phyloP scores from a whole-genome alignment of 2,329 filamentous ascomycete genomes.

The Stemphylium vesicarium region DNA sequence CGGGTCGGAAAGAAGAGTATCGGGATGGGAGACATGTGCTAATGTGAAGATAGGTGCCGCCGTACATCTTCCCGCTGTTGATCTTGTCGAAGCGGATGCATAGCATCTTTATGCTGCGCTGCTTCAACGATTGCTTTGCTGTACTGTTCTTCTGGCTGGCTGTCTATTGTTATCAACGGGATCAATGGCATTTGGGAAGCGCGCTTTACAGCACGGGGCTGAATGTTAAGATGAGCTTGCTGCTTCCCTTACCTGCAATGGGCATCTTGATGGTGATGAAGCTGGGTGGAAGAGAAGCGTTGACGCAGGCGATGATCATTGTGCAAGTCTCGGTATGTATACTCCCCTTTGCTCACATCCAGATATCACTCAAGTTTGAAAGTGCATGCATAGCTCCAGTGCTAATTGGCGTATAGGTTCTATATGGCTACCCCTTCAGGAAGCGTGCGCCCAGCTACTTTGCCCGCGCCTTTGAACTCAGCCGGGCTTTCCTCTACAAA shows the following conservation, averaged over 20 bases:
- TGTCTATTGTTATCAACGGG: conserved; percentile 78
- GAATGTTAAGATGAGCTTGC: conserved; percentile 92
- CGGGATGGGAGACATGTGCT: not conserved
- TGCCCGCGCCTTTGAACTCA: conserved; percentile 85
- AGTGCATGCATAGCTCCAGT: not conserved
- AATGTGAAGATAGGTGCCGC: conserved; percentile 67
- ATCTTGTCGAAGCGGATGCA: conserved; percentile 91
- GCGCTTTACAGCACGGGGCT: conserved; percentile 78
- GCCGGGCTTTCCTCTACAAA: conserved; percentile 89
- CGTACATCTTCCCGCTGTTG: conserved; percentile 85
- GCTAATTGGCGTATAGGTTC: conserved; percentile 49
- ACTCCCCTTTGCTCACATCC: not conserved
- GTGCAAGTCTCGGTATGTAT: conserved; percentile 73
- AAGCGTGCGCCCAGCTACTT: conserved; percentile 74
- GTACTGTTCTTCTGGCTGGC: conserved; percentile 81
- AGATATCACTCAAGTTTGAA: not conserved
- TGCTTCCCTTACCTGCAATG: conserved; percentile 82
- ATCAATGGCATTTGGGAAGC: conserved; percentile 75
- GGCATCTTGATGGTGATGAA: conserved; percentile 77
- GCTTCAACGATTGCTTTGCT: conserved; percentile 96
- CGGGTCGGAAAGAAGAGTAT: not conserved
- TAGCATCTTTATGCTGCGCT: conserved; percentile 87
- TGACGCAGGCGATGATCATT: conserved; percentile 75
- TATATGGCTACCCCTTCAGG: conserved; percentile 70
- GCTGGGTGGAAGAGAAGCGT: conserved; percentile 67